These are phyloP conservation scores for Plasmodium fragile DNA, from an alignment of 169 alveolate genomes.

Conservation along the genomic window DNA sequence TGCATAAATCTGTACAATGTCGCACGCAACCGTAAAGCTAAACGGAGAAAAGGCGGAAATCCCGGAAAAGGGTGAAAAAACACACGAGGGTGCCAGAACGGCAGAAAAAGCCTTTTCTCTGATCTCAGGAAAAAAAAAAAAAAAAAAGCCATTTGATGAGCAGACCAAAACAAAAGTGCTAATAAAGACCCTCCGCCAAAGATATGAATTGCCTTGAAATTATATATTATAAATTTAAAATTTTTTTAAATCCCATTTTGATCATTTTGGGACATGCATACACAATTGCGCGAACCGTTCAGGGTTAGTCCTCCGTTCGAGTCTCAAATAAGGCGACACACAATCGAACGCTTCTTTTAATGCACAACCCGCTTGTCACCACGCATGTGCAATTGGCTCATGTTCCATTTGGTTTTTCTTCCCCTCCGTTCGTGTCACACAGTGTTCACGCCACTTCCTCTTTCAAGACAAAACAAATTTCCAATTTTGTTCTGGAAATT, in stretches of 20 bases:
- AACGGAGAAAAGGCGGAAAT: background rate
- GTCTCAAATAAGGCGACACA: background rate
- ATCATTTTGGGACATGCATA: conserved; percentile 1
- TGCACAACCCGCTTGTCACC: background rate
- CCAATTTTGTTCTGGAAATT: background rate
- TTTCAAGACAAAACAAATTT: background rate
- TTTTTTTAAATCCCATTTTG: background rate
- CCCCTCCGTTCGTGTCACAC: background rate
- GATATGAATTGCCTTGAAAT: background rate
- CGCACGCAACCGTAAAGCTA: background rate
- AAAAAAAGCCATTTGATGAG: background rate
- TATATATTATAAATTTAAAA: background rate
- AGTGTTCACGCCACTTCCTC: background rate
- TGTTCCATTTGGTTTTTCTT: background rate
- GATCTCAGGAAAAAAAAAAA: background rate
- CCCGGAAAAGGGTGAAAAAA: background rate
- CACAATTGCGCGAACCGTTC: background rate
- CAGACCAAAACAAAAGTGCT: background rate
- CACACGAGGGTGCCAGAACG: background rate
- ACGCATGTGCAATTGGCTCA: background rate
- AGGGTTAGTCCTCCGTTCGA: background rate
- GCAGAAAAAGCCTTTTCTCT: background rate
- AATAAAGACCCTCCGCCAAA: background rate
- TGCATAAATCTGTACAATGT: background rate
- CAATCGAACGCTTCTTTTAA: background rate